phyloP scores from a whole-genome alignment of 2,329 filamentous ascomycete species.

The Fusarium aywerte region DNA sequence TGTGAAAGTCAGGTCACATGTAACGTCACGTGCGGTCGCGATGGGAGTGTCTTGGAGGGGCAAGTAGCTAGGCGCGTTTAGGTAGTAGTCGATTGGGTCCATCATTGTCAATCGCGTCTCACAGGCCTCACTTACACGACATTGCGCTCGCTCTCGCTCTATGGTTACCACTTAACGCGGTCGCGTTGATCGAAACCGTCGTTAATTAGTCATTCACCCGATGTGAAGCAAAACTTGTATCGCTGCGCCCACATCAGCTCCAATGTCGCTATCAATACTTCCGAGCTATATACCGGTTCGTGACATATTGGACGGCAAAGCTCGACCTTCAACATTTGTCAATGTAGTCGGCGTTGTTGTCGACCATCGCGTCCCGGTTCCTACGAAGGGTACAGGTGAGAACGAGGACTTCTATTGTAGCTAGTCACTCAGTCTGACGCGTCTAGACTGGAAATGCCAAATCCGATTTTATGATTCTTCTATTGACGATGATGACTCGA shows the following conservation, averaged over 20 bases:
- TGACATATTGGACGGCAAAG: conserved; percentile 57
- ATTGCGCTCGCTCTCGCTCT: background rate
- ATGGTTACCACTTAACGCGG: conserved; percentile 13
- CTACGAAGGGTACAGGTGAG: conserved; percentile 64
- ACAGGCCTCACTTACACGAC: conserved; percentile 7
- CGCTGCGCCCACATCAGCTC: conserved; percentile 3
- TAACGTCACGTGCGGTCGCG: conserved; percentile 44
- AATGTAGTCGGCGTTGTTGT: conserved; percentile 77
- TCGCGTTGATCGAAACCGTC: conserved; percentile 15
- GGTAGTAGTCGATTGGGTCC: background rate
- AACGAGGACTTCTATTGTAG: conserved; percentile 31
- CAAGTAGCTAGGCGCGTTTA: conserved; percentile 26
- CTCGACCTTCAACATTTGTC: conserved; percentile 51
- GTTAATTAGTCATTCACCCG: background rate
- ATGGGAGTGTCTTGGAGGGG: conserved; percentile 7
- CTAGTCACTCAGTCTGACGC: conserved; percentile 8
- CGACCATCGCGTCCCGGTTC: conserved; percentile 67
- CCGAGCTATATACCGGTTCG: conserved; percentile 49
- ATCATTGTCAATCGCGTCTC: conserved; percentile 31
- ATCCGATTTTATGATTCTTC: conserved; percentile 71
- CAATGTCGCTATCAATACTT: conserved; percentile 33
- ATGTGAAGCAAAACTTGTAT: conserved; percentile 14
- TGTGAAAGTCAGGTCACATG: conserved; percentile 35
- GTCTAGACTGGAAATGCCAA: conserved; percentile 68
- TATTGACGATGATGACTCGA: conserved; percentile 54